Conservation (phyloP, 148 eudicot genomes). For the Rhododendron ferrugineum region DNA sequence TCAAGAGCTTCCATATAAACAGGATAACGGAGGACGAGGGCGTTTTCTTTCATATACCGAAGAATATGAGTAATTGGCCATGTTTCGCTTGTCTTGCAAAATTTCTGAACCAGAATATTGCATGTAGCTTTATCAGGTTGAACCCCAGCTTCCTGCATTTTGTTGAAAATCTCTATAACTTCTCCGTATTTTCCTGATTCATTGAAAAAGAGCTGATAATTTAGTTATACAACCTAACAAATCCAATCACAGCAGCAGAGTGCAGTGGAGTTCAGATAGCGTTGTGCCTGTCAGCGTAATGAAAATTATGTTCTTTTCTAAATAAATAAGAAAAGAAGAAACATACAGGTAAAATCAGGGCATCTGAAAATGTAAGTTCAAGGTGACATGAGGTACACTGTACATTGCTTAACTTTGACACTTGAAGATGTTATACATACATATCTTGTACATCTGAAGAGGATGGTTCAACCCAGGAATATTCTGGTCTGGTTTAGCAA, state of each 20-base stretch:
- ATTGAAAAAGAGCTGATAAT: background rate
- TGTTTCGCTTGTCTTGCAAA: slow-evolving; percentile 48
- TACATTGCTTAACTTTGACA: background rate
- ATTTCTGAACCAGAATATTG: slow-evolving; percentile 69
- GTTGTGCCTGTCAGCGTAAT: background rate
- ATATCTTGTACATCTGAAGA: background rate
- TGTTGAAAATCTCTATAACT: slow-evolving; percentile 59
- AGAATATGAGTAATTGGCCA: slow-evolving; percentile 54
- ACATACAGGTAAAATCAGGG: background rate
- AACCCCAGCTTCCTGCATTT: slow-evolving; percentile 75
- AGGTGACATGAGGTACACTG: background rate
- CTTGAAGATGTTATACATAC: background rate
- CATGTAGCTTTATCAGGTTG: slow-evolving; percentile 87
- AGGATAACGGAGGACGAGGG: slow-evolving; percentile 62
- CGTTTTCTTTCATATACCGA: slow-evolving; percentile 65
- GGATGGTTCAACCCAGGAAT: background rate
- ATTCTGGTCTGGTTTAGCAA: background rate
- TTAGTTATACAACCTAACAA: background rate
- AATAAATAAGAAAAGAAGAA: background rate
- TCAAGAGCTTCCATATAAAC: slow-evolving; percentile 52
- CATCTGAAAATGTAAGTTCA: background rate
- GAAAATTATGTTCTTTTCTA: background rate
- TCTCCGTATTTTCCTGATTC: slow-evolving; percentile 56
- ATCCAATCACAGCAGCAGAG: background rate
- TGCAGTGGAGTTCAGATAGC: background rate